Base-by-base conservation (phyloP, 108 stramenopile genomes). In the Bacterosira constricta region DNA sequence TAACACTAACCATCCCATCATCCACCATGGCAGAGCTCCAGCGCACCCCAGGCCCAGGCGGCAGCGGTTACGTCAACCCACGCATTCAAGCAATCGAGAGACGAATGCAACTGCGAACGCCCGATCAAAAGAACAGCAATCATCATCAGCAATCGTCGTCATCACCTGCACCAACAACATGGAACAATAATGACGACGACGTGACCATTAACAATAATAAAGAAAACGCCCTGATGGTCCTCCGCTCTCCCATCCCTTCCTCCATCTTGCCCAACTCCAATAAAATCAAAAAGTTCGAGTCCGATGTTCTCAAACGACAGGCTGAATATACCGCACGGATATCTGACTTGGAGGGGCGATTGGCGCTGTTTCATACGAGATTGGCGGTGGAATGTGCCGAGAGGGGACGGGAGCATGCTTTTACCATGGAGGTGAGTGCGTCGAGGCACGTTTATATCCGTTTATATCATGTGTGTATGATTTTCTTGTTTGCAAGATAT, bases 321-420 rank as follows among this genome's bases (percentile, higher is more conserved):
- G 67, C 76, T 10, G 76, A 77, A 39, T 68, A 77, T 44, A 62
- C 66, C 18, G 46, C 61, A 0, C 76, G 76, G 4, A 64, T 77
- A 38, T 69, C 76, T 20, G 76, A 77, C 21, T 30, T 77, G 4
- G 76, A 77, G 37, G 67, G 56, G 5, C 52, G 76, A 17, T 38
- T 77, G 10, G 76, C 76, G 8, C 34, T 77, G 18, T 77, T 77
- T 26, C 75, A 76, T 32, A 51, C 75, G 11, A 50, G 66, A 50
- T 38, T 76, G 66, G 75, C 75, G 0, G 55, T 61, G 44, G 75
- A 76, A 42, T 60, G 50, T 55, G 66, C 75, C 32, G 66, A 76
- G 49, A 30, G 75, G 53, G 75, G 61, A 32, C 41, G 66, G 36
- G 75, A 76, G 38, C 75, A 68, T 55, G 53, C 65, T 2, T 49